Evolutionary conservation across 1,284 basidiomycete species (phyloP), one percentile per base, ranked within the genome.

Genomic region (Cutaneotrichosporon dermatis): DNA sequence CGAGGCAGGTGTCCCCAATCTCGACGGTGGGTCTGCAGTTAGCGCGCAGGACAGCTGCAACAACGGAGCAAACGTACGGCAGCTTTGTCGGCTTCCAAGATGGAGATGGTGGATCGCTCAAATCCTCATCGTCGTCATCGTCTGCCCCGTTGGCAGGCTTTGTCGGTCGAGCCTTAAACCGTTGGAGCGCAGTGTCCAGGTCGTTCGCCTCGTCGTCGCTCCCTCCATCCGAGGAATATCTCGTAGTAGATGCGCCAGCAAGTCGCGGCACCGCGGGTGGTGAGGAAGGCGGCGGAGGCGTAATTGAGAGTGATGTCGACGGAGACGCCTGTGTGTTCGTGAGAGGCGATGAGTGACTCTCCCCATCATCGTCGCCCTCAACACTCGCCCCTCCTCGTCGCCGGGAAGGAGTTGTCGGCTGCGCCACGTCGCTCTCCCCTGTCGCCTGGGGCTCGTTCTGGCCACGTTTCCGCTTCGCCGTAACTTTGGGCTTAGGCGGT

Each of bases 1-100:
- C 41, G 15, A 57, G 35, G 39, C 56, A 57, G 5, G 60, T 44
- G 34, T 49, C 52, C 6, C 55, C 51, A 4, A 41, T 7, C 33
- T 45, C 42, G 16, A 57, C 51, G 15, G 25, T 25, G 25, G 25
- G 25, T 25, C 25, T 25, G 25, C 25, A 25, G 25, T 25, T 25
- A 25, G 25, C 25, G 25, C 25, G 25, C 25, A 25, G 25, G 25
- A 25, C 25, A 25, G 25, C 25, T 25, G 25, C 25, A 25, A 25
- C 25, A 25, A 25, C 25, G 25, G 25, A 25, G 25, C 25, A 25
- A 25, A 46, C 55, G 7, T 16, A 6, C 11, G 55, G 55, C 7
- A 50, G 48, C 39, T 13, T 2, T 4, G 55, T 50, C 10, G 40
- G 39, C 48, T 37, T 34, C 45, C 48, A 56, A 10, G 16, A 6